Evolutionary conservation across 495 filamentous ascomycete species (phyloP).

Genomic region (Talaromyces adpressus): DNA sequence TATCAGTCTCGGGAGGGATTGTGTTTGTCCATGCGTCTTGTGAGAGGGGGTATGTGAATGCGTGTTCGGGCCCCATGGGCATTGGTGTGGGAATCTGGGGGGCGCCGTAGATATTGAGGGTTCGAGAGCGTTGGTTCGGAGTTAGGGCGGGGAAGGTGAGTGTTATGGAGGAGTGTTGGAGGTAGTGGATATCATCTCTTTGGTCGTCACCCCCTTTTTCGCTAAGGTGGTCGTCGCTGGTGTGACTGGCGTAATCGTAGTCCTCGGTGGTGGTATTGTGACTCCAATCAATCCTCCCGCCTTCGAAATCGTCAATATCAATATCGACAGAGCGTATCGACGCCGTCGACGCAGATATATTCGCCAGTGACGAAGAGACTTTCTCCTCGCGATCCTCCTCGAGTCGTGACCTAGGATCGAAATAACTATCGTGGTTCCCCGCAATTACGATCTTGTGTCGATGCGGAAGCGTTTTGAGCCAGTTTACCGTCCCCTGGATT

Average conservation of each 20-base stretch:
- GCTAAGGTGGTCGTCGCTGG: neutral
- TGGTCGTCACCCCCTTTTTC: neutral
- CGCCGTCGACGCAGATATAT: conserved; percentile 32
- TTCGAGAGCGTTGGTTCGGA: conserved; percentile 19
- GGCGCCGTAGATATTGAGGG: conserved; percentile 53
- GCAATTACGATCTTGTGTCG: conserved; percentile 72
- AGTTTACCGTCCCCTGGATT: conserved; percentile 72
- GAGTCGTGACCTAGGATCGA: conserved; percentile 51
- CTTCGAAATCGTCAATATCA: conserved; percentile 24
- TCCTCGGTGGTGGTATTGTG: neutral
- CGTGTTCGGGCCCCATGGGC: conserved; percentile 50
- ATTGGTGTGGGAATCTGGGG: conserved; percentile 55
- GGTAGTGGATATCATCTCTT: conserved; percentile 49
- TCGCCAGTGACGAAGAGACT: conserved; percentile 16
- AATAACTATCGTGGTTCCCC: conserved; percentile 86
- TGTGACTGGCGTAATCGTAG: neutral
- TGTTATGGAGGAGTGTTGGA: conserved; percentile 53
- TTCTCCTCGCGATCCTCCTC: conserved; percentile 33
- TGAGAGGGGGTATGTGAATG: conserved; percentile 57
- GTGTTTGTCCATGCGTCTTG: conserved; percentile 57
- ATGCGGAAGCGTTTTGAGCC: conserved; percentile 68
- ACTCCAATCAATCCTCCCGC: conserved; percentile 45
- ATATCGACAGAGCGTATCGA: conserved; percentile 32
- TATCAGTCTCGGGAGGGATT: conserved; percentile 68
- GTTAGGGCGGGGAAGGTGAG: conserved; percentile 32